phyloP scores from a whole-genome alignment of 345 rosid genomes.

The Gynandropsis gynandra region DNA sequence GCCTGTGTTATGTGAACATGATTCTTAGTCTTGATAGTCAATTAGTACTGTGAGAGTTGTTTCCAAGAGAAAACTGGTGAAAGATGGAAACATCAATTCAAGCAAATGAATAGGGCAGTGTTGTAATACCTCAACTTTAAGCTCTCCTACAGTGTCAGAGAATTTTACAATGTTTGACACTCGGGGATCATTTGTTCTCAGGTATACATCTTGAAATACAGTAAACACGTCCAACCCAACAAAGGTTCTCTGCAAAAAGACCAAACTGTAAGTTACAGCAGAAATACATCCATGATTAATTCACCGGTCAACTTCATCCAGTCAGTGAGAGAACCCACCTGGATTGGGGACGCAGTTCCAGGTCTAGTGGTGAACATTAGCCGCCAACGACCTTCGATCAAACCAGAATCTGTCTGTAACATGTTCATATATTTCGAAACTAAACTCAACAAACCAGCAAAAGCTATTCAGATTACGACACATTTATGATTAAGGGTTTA shows the following conservation, averaged over 20 bases:
- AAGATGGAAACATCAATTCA: too few relatives aligned
- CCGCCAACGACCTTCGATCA: conserved; percentile 92
- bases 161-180: conserved; percentile 77
- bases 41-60: neutral
- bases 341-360: conserved; percentile 94
- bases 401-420: conserved; percentile 55
- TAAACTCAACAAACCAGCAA: conserved; percentile 5
- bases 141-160: conserved; percentile 82
- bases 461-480: neutral
- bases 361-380: conserved; percentile 95
- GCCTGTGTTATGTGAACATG: conserved; percentile 40
- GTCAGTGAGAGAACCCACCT: conserved; percentile 41
- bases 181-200: conserved; percentile 70
- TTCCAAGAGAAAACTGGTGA: too few relatives aligned
- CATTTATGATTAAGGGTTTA: neutral
- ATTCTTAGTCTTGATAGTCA: conserved; percentile 4
- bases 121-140: conserved; percentile 88
- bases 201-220: conserved; percentile 84
- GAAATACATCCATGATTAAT: neutral
- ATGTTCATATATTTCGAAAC: neutral
- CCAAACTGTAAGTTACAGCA: neutral
- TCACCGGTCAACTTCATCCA: neutral
- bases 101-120: too few relatives aligned
- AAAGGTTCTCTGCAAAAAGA: conserved; percentile 70
- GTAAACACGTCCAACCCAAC: conserved; percentile 81